Percentiles rank a stretch among this genome's conserved stretches.
Evolutionary conservation across 805 yeast genomes (phyloP).

Genomic region (Dipodascopsis uninucleata): DNA sequence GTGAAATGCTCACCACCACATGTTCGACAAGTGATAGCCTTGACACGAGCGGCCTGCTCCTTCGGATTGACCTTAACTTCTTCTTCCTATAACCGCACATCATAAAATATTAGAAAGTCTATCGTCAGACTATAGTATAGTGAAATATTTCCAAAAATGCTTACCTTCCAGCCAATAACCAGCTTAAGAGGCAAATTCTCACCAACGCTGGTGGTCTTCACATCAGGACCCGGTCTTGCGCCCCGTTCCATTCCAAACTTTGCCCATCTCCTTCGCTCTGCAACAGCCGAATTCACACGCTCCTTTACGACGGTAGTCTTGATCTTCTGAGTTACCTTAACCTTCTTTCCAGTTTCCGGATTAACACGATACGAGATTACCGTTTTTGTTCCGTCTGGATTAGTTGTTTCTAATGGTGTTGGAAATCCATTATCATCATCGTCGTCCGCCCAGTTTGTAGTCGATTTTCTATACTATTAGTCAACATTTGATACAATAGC

Average conservation of each 20-base stretch:
- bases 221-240: constrained; percentile 80
- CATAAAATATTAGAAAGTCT: constrained; percentile 27
- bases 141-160: background rate
- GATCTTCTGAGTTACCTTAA: constrained; percentile 81
- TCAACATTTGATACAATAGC: background rate
- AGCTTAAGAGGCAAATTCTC: constrained; percentile 76
- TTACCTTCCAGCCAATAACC: constrained; percentile 39
- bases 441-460: constrained; percentile 62
- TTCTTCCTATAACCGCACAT: constrained; percentile 58
- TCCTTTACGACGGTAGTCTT: constrained; percentile 73
- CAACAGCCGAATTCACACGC: constrained; percentile 78
- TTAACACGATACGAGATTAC: constrained; percentile 65
- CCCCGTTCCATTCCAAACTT: constrained; percentile 80
- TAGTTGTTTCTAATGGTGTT: constrained; percentile 68
- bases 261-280: constrained; percentile 82
- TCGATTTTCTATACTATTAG: constrained; percentile 13
- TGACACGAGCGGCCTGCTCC: constrained; percentile 46
- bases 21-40: constrained; percentile 66
- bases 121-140: background rate
- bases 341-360: constrained; percentile 76
- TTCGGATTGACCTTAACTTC: constrained; percentile 68
- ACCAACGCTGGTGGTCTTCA: constrained; percentile 81
- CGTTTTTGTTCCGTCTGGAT: constrained; percentile 87
- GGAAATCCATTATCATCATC: constrained; percentile 43
- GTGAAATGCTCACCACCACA: constrained; percentile 96